These are phyloP conservation scores for Macrophomina phaseolina DNA, from an alignment of 2,329 filamentous ascomycete species.

Conservation along the genomic window DNA sequence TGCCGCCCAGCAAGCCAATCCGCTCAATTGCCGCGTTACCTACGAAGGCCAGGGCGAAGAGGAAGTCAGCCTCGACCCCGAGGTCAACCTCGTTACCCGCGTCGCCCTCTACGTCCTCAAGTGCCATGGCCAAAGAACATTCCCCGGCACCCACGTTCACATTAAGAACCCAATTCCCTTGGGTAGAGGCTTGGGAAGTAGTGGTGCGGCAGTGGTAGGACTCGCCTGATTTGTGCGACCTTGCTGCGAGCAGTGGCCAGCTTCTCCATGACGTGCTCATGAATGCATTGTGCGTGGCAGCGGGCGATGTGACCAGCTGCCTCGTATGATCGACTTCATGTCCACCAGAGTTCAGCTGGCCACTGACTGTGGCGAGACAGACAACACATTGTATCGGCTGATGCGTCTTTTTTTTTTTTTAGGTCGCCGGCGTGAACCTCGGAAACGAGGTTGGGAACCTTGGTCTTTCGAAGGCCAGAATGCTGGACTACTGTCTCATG, in stretches of 20 bases:
- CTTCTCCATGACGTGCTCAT: neutral
- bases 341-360: constrained; percentile 7
- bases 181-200: constrained; percentile 90
- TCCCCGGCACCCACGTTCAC: constrained; percentile 90
- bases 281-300: neutral
- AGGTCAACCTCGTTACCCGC: constrained; percentile 90
- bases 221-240: constrained; percentile 16
- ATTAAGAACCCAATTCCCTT: constrained; percentile 95
- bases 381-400: constrained; percentile 18
- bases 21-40: constrained; percentile 85
- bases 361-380: constrained; percentile 14
- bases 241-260: constrained; percentile 8
- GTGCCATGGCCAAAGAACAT: constrained; percentile 85
- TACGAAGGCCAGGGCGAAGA: constrained; percentile 85
- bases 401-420: neutral
- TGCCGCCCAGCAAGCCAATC: constrained; percentile 58
- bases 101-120: constrained; percentile 93
- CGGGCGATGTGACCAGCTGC: neutral
- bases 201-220: constrained; percentile 80
- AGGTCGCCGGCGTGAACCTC: constrained; percentile 84
- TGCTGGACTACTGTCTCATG: constrained; percentile 98
- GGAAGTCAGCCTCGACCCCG: constrained; percentile 81
- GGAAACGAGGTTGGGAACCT: constrained; percentile 87
- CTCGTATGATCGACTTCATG: constrained; percentile 10
- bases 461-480: constrained; percentile 75